Evolutionary conservation across 768 basidiomycete genomes (phyloP), one percentile per base, ranked within the genome.

Genomic region (Leccinum longicurvipes): DNA sequence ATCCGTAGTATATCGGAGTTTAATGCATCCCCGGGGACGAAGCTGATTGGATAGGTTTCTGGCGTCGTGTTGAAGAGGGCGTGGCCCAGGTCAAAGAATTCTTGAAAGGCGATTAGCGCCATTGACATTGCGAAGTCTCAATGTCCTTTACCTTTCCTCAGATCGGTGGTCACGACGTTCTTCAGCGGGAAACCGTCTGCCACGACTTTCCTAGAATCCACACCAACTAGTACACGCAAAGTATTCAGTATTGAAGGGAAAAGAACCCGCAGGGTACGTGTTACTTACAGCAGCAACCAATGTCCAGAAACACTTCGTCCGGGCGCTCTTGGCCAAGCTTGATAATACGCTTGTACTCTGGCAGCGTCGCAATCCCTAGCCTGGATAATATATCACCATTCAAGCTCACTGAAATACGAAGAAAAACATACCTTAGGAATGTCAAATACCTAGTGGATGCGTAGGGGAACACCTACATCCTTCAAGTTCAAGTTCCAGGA

Each of bases 1-100:
- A 75, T 70, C 10, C 55, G 55, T 23, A 86, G 73, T 25, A 80
- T 68, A 0, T 62, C 52, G 12, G 76, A 66, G 53, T 85, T 77
- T 36, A 88, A 79, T 0, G 70, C 74, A 55, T 88, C 79, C 1
- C 86, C 87, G 1, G 74, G 61, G 24, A 88, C 54, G 64, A 87
- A 85, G 0, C 68, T 66, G 76, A 15, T 39, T 0, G 83, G 81
- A 63, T 83, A 87, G 0, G 77, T 72, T 41, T 74, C 74, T 0
- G 79, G 76, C 0, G 79, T 82, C 2, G 80, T 77, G 41, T 67
- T 79, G 74, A 87, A 89, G 17, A 89, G 73, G 28, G 79, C 75
- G 54, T 87, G 84, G 1, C 85, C 84, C 7, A 79, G 67, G 2
- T 80, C 72, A 79, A 81, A 82, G 57, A 82, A 87, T 3, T 69